Conservation (phyloP, 139 green algal species). For the Auxenochlorella pyrenoidosa region DNA sequence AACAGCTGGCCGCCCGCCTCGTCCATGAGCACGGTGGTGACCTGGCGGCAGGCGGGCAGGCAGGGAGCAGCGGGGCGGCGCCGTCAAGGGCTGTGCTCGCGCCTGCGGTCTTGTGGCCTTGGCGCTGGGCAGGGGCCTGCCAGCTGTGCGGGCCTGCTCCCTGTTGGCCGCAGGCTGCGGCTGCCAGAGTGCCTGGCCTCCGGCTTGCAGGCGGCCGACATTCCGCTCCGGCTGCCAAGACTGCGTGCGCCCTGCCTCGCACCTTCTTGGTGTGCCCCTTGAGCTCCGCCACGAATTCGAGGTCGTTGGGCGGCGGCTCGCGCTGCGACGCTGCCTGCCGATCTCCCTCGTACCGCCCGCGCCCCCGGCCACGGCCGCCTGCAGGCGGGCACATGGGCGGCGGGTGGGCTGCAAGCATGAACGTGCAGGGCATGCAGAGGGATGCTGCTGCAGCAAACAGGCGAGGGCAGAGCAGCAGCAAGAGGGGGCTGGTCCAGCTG, state of each 20-base stretch:
- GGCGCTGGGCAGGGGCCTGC: too few species aligned
- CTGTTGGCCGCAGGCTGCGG: too few species aligned
- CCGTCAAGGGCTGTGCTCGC: too few species aligned
- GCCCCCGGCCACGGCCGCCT: slow-evolving; percentile 18
- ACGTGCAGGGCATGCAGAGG: not conserved
- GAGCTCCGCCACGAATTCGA: slow-evolving; percentile 54
- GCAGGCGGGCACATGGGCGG: not conserved
- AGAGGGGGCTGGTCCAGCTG: too few species aligned
- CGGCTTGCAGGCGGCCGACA: too few species aligned
- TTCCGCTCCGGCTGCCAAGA: too few species aligned
- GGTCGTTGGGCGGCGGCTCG: slow-evolving; percentile 47
- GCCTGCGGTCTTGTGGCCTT: too few species aligned
- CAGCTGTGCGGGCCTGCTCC: too few species aligned
- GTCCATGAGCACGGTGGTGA: slow-evolving; percentile 56
- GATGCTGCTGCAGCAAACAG: not conserved
- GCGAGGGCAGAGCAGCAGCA: not conserved
- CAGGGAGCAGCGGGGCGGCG: not conserved
- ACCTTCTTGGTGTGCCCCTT: slow-evolving; percentile 59
- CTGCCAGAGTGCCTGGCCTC: too few species aligned
- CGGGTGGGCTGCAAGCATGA: not conserved
- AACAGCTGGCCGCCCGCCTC: slow-evolving; percentile 68
- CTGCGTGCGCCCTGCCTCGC: not conserved
- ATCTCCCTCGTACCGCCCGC: slow-evolving; percentile 21
- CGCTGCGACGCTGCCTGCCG: slow-evolving; percentile 1
- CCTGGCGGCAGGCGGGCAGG: not conserved